Evolutionary conservation across 169 alveolate species (phyloP), one percentile per base, ranked within the genome.

Genomic region (Cryptosporidium ubiquitum): DNA sequence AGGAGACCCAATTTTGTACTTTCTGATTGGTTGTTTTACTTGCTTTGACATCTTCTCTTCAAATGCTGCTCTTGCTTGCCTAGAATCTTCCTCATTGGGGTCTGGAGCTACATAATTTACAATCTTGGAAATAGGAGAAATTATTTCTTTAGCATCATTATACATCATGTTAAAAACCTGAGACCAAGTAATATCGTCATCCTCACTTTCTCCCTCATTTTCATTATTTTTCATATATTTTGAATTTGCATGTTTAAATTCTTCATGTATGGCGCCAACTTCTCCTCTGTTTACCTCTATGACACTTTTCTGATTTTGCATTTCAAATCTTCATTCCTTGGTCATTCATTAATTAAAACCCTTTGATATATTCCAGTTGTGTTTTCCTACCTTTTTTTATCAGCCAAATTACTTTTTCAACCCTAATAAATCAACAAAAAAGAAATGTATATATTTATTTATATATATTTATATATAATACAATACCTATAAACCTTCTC

Each of bases 161-260:
- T 79, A 79, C 89, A 79, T 79, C 89, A 79, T 79, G 44, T 64
- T 64, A 61, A 79, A 79, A 20, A 79, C 61, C 69, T 79, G 69
- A 12, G 79, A 23, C 89, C 89, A 79, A 29, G 89, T 61, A 23
- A 79, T 64, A 42, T 79, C 89, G 23, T 74, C 86, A n/a, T 74
- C 69, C 68, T 74, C 86, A 12, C 35, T 20, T 23, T 74, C 68
- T 1, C 35, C 68, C 35, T n/a, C 75, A 35, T 23, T 20, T 18
- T 39, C 64, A 23, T 18, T 64, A 37, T 64, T 79, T 79, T 55
- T 73, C 33, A 73, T 55, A 55, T 73, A 47, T 52, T 73, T 55
- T 9, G 55, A 42, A 79, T 61, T 47, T 29, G 74, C 89, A 52
- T 74, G 73, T 73, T 35, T 52, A 14, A 64, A 31, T 64, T 35